These are phyloP conservation scores for Ceratocystis diversiconidia DNA, from an alignment of 2,329 filamentous ascomycete species.

Conservation along the genomic window DNA sequence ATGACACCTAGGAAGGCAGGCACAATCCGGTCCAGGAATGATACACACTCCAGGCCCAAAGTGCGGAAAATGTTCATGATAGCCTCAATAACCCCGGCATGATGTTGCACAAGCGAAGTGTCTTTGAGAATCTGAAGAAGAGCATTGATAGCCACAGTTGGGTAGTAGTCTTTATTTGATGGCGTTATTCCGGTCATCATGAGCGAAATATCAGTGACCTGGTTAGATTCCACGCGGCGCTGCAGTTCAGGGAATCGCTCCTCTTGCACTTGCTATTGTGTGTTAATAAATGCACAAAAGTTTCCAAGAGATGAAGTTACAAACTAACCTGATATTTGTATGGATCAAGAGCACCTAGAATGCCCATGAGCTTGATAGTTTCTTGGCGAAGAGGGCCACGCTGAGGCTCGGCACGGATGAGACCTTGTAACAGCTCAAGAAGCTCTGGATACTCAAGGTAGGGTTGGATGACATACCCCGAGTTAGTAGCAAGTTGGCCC, in stretches of 20 bases:
- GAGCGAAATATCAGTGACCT: constrained; percentile 79
- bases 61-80: constrained; percentile 99
- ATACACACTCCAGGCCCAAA: constrained; percentile 86
- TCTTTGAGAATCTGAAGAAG: constrained; percentile 86
- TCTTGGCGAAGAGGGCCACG: constrained; percentile 76
- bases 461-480: constrained; percentile 92
- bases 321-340: constrained; percentile 61
- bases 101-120: constrained; percentile 74
- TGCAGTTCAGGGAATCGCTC: constrained; percentile 64
- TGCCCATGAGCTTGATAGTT: constrained; percentile 92
- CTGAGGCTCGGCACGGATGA: constrained; percentile 79
- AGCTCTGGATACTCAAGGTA: constrained; percentile 92
- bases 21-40: constrained; percentile 85
- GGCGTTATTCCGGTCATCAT: constrained; percentile 97
- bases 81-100: constrained; percentile 86
- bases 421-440: constrained; percentile 80
- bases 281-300: constrained; percentile 21
- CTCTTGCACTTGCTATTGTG: constrained; percentile 62
- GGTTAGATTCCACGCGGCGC: constrained; percentile 45
- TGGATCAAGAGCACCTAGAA: constrained; percentile 83
- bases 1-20: constrained; percentile 89
- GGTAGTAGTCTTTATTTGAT: constrained; percentile 96
- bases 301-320: background rate
- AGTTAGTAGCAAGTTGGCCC: constrained; percentile 86
- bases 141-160: constrained; percentile 93